phyloP scores from a whole-genome alignment of 2,329 filamentous ascomycete genomes.

The Aphanocladium album region DNA sequence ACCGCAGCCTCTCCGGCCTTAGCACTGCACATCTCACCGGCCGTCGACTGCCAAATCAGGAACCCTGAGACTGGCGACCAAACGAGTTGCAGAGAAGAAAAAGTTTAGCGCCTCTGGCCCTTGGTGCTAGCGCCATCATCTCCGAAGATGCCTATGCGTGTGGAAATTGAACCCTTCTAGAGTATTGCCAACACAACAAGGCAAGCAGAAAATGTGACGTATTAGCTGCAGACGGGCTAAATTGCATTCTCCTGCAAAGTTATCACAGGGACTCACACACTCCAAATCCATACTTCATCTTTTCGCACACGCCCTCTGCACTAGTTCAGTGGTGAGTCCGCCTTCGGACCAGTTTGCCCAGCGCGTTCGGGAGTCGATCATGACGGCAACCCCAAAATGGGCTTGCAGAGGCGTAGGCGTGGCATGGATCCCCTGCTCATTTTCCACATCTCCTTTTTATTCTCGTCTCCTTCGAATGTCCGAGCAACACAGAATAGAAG shows the following conservation, averaged over 20 bases:
- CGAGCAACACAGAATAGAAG: neutral
- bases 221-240: neutral
- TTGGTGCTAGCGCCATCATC: neutral
- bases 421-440: neutral
- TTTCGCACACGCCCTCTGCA: no score
- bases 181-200: neutral
- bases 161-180: neutral
- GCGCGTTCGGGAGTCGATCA: neutral
- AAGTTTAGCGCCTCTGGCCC: neutral
- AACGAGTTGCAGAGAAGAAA: no score
- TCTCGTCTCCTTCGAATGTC: neutral
- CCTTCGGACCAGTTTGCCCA: no score
- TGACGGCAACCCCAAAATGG: neutral
- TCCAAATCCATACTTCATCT: no score
- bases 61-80: neutral
- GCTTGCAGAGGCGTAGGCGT: neutral
- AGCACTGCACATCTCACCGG: neutral
- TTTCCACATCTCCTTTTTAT: neutral
- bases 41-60: neutral
- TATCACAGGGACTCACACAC: no score
- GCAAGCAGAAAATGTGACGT: neutral
- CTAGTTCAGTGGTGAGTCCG: no score
- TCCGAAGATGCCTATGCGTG: neutral
- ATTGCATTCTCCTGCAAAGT: neutral
- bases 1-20: neutral